Base-by-base conservation (phyloP, 345 rosid genomes). In the Triadica sebifera region DNA sequence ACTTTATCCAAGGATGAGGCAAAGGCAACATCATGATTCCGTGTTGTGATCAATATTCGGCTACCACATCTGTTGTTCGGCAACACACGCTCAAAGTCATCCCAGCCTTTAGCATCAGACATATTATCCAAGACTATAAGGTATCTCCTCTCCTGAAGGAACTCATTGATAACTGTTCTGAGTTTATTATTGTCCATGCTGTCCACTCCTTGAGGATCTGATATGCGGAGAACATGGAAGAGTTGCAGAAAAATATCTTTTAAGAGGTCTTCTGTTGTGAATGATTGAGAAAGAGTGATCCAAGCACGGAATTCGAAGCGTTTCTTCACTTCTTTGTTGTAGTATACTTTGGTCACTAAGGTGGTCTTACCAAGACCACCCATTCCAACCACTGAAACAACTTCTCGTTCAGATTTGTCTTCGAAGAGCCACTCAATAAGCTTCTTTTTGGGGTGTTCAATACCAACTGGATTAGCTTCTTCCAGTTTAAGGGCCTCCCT, bases 401-500 rank as follows among this genome's bases (percentile, higher is more conserved):
- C 39, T 0, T 47, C 61, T 1, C 58, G 75, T 7, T 38, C 60
- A 2, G 34, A 38, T 64, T 65, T 70, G 22, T 61, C 75, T 13
- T 46, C 65, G 24, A 65, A 57, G 16, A 81, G 62, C 67, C 70
- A 24, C 41, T 74, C 73, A 2, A 66, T 43, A 25, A 86, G 73
- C 76, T 65, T 64, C 12, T 53, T 37, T 4, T 70, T 78, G 19
- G 75, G 78, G 51, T 49, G 63, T 47, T 78, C 79, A 24, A 86
- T 84, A 66, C 89, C 89, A 19, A 86, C 85, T 16, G 68, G 68
- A 64, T 64, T 64, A 19, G 68, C 68, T 64, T 64, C 68, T 64
- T 64, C 50, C 41, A 64, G 49, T 64, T 39, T 45, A 64, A 19
- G 29, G 24, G 2, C 50, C 45, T 41, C 47, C 24, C 50, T 64